Conservation (phyloP, 1,284 basidiomycete species). For the Stygiomarasmius scandens region DNA sequence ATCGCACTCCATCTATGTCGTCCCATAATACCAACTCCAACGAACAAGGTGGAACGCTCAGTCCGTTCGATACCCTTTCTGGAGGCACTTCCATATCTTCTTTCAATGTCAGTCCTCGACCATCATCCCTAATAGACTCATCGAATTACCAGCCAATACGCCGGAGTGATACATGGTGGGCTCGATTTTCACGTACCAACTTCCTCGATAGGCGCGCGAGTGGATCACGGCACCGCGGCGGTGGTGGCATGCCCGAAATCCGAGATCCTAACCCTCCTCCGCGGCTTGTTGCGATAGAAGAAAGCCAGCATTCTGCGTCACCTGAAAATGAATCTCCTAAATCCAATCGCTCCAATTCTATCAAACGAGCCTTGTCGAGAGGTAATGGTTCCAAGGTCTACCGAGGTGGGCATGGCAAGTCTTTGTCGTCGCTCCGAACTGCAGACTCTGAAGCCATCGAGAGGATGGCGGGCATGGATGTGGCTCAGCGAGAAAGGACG, state of each 20-base stretch:
- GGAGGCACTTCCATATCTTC: slow-evolving; percentile 26
- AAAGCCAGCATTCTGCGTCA: slow-evolving; percentile 41
- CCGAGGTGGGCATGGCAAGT: slow-evolving; percentile 44
- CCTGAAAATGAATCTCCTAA: slow-evolving; percentile 28
- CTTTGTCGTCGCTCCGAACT: slow-evolving; percentile 59
- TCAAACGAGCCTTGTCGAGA: slow-evolving; percentile 26
- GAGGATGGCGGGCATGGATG: slow-evolving; percentile 66
- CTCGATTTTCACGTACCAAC: slow-evolving; percentile 43
- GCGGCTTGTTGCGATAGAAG: slow-evolving; percentile 57
- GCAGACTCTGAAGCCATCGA: slow-evolving; percentile 69
- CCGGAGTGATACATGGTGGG: slow-evolving; percentile 53
- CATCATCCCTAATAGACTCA: slow-evolving; percentile 42
- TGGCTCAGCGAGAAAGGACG: slow-evolving; percentile 59
- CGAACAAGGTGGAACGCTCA: slow-evolving; percentile 26
- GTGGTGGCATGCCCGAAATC: slow-evolving; percentile 50
- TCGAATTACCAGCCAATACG: slow-evolving; percentile 31
- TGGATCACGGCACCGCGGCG: slow-evolving; percentile 28
- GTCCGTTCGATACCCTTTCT: slow-evolving; percentile 30
- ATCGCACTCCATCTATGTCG: slow-evolving; percentile 27
- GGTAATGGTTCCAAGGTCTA: slow-evolving; percentile 27
- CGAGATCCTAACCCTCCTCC: slow-evolving; percentile 76
- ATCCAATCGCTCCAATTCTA: slow-evolving; percentile 20
- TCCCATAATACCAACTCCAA: slow-evolving; percentile 29
- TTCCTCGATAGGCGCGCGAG: slow-evolving; percentile 59
- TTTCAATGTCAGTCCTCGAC: slow-evolving; percentile 32